phyloP scores from a whole-genome alignment of 768 basidiomycete species.

The Heimioporus sp. region DNA sequence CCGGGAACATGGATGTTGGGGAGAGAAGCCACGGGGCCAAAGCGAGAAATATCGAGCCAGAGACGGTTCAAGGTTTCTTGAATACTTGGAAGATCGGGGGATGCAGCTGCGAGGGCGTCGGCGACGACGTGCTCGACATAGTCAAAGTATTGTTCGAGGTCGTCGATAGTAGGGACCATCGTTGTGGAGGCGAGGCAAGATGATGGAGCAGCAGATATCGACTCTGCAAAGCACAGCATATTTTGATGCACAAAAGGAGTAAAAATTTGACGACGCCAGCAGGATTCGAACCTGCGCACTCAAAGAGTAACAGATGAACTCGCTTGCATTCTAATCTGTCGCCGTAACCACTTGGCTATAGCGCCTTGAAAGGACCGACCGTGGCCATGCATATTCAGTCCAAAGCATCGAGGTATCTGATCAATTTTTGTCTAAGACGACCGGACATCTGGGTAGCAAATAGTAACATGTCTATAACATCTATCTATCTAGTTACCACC shows the following conservation, averaged over 20 bases:
- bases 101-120: constrained; percentile 52
- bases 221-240: constrained; percentile 14
- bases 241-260: neutral
- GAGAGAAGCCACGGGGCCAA: constrained; percentile 56
- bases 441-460: neutral
- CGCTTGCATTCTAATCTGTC: constrained; percentile 58
- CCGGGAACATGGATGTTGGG: constrained; percentile 59
- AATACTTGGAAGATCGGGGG: constrained; percentile 59
- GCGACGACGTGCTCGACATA: constrained; percentile 63
- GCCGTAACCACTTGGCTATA: constrained; percentile 81
- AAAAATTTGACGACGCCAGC: constrained; percentile 48
- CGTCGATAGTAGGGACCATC: constrained; percentile 50
- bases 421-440: too few relatives aligned
- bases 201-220: neutral
- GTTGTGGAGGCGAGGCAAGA: neutral
- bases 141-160: constrained; percentile 69
- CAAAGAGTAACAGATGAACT: constrained; percentile 61
- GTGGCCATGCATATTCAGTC: neutral
- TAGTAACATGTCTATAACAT: constrained; percentile 14
- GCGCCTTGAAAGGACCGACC: constrained; percentile 37
- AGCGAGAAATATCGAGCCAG: constrained; percentile 79
- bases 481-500: constrained; percentile 38
- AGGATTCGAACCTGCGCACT: constrained; percentile 70
- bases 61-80: constrained; percentile 65
- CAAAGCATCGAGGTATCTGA: too few relatives aligned